Base-by-base conservation (phyloP, 768 basidiomycete genomes). In the Dendrothele bispora region DNA sequence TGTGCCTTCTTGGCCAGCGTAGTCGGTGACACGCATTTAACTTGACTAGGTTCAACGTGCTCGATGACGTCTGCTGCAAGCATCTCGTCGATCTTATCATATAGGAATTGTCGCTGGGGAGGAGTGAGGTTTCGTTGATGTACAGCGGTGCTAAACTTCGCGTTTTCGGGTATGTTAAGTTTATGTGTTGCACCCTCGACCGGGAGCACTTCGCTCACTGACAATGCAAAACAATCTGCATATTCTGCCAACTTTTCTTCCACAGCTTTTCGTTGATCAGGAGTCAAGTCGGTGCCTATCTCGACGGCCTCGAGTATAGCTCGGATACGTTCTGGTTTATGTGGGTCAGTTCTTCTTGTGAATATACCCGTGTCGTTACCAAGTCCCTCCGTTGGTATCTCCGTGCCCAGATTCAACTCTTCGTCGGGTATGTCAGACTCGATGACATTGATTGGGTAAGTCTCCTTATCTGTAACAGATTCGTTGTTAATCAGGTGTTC, bases 171-270 rank as follows among this genome's bases (percentile, higher is more conserved):
- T 52, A 2, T 52, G 27, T 0, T 62, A 60, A 0, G 52, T 49
- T 10, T 46, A 22, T 1, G 67, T 63, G 27, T 68, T 62, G 18
- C 49, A 46, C 64, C 37, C 0, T 47, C 47, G 2, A 56, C 52
- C 3, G 29, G 44, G 10, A 40, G 29, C 7, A 58, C 55, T 22
- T 58, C 57, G 1, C 30, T 25, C 28, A 58, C 43, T 2, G 46
- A 45, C 5, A 54, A 14, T 1, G 57, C 57, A n/a, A 54, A 58
- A 14, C 49, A 25, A 27, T 56, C 57, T 36, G 55, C 49, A 27
- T 51, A 56, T 38, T 56, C 39, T 0, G 32, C 28, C 3, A 56
- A 25, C 5, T 50, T 22, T 2, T 22, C 37, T 3, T 11, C 22
- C 7, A 53, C 21, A 37, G 39, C 30, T 15, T 15, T 15, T 11